These are phyloP conservation scores for Parmelia sp. DNA, from an alignment of 495 filamentous ascomycete genomes.

Conservation along the genomic window DNA sequence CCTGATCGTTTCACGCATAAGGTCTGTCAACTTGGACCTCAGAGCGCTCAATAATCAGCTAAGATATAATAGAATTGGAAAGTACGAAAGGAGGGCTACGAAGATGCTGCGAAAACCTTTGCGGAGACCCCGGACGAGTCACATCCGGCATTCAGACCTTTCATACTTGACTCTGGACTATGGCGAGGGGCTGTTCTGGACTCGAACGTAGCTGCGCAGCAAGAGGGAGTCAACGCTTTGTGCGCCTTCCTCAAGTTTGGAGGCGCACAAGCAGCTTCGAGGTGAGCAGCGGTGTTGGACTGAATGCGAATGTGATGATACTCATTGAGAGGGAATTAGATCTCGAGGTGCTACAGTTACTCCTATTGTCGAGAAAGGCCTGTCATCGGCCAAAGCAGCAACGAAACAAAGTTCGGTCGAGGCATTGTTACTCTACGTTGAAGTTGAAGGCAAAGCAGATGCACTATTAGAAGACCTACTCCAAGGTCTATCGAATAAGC, in stretches of 20 bases:
- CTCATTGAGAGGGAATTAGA: constrained; percentile 36
- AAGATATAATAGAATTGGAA: constrained; percentile 73
- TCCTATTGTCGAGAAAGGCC: constrained; percentile 84
- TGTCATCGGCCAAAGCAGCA: constrained; percentile 76
- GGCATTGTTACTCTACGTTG: constrained; percentile 80
- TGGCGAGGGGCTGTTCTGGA: constrained; percentile 93
- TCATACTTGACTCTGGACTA: constrained; percentile 73
- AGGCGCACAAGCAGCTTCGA: constrained; percentile 67
- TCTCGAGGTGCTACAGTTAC: constrained; percentile 68
- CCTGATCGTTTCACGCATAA: constrained; percentile 84
- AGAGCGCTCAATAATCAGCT: not conserved
- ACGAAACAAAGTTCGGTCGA: constrained; percentile 84
- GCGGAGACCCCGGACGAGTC: constrained; percentile 80
- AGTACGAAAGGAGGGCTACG: constrained; percentile 90
- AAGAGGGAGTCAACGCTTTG: constrained; percentile 80
- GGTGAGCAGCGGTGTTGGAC: constrained; percentile 38
- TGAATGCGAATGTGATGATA: not conserved
- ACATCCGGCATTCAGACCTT: constrained; percentile 77
- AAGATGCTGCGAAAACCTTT: constrained; percentile 83
- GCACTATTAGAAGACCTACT: constrained; percentile 88
- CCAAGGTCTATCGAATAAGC: constrained; percentile 80
- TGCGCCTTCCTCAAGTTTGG: constrained; percentile 88
- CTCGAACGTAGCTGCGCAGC: constrained; percentile 95
- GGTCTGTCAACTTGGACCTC: constrained; percentile 40
- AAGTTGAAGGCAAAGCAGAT: constrained; percentile 70